Evolutionary conservation across 371 early-diverging fungal species (phyloP).

Genomic region (Capniomyces stellatus): DNA sequence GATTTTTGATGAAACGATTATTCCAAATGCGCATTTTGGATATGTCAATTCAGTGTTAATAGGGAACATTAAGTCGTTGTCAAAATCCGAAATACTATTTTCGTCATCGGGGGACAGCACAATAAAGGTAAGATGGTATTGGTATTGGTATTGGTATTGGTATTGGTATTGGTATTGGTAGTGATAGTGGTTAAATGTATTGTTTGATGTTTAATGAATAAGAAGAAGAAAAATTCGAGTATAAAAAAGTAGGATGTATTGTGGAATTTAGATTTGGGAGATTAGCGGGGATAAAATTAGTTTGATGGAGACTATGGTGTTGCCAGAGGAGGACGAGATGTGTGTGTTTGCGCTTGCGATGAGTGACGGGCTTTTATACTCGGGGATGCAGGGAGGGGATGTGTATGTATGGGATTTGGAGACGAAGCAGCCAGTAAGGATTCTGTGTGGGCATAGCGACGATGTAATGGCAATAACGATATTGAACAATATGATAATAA

Average conservation of each 20-base stretch:
- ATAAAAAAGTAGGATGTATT: too few relatives aligned
- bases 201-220: too few relatives aligned
- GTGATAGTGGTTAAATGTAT: too few relatives aligned
- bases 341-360: slow-evolving; percentile 42
- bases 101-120: slow-evolving; percentile 58
- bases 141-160: too few relatives aligned
- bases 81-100: slow-evolving; percentile 31
- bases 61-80: slow-evolving; percentile 33
- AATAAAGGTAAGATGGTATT: slow-evolving; percentile 36
- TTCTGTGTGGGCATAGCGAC: slow-evolving; percentile 43
- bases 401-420: slow-evolving; percentile 66
- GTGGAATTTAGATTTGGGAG: slow-evolving; percentile 37
- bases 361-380: slow-evolving; percentile 50
- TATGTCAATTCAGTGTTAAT: slow-evolving; percentile 49
- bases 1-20: slow-evolving; percentile 33
- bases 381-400: slow-evolving; percentile 62
- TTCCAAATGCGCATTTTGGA: slow-evolving; percentile 51
- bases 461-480: slow-evolving; percentile 44
- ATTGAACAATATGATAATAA: slow-evolving; percentile 31
- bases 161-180: too few relatives aligned
- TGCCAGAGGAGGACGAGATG: slow-evolving; percentile 34
- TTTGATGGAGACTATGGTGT: slow-evolving; percentile 24
- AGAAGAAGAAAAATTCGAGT: too few relatives aligned
- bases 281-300: slow-evolving; percentile 19
- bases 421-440: slow-evolving; percentile 51